Evolutionary conservation across 2,329 filamentous ascomycete species (phyloP).

Genomic region (Sordariomycetes sp.): DNA sequence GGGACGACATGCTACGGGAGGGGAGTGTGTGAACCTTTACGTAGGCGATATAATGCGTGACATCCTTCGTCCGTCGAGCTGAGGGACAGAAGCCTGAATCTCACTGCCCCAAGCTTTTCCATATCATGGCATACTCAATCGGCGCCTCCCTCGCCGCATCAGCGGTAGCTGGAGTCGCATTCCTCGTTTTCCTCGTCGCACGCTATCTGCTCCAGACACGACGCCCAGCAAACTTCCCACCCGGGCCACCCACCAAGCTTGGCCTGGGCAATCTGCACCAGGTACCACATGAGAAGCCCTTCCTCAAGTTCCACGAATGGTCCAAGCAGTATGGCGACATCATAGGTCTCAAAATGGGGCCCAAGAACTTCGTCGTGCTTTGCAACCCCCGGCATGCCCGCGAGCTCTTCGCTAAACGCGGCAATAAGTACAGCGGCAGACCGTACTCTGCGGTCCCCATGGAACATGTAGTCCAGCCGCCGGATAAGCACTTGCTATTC

Average conservation of each 20-base stretch:
- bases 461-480: too few species aligned
- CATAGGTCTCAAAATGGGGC: slow-evolving; percentile 15
- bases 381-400: slow-evolving; percentile 17
- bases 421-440: slow-evolving; percentile 23
- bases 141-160: too few species aligned
- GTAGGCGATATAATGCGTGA: too few species aligned
- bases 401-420: slow-evolving; percentile 25
- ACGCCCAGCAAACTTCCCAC: slow-evolving; percentile 10
- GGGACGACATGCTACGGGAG: too few species aligned
- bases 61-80: too few species aligned
- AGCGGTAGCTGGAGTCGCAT: too few species aligned
- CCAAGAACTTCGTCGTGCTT: slow-evolving; percentile 18
- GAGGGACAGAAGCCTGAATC: too few species aligned
- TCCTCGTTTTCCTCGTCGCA: too few species aligned
- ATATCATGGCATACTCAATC: too few species aligned
- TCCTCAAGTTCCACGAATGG: slow-evolving; percentile 19
- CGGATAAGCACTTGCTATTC: too few species aligned
- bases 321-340: slow-evolving; percentile 20
- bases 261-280: slow-evolving; percentile 13
- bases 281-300: slow-evolving; percentile 9
- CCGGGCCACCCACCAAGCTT: slow-evolving; percentile 8
- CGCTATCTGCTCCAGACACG: slow-evolving; percentile 4
- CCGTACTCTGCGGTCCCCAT: slow-evolving; percentile 12
- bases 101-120: too few species aligned
- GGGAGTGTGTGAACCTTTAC: too few species aligned